Evolutionary conservation across 257 asterid genomes (phyloP).

Genomic region (Paulownia fortunei): DNA sequence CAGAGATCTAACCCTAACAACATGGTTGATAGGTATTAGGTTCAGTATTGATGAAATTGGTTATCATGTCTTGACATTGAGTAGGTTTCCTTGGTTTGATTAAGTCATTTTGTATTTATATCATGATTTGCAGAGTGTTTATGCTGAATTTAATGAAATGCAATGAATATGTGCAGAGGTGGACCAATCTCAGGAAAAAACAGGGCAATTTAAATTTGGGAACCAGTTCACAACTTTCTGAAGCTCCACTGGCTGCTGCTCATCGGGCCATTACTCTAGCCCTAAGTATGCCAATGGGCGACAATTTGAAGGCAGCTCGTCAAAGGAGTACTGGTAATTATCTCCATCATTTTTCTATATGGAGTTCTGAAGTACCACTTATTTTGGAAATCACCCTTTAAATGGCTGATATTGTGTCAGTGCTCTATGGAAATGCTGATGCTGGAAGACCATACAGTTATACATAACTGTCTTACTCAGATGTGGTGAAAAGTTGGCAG

Average conservation of each 20-base stretch:
- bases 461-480: not conserved
- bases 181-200: conserved; percentile 68
- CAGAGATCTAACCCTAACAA: not conserved
- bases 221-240: conserved; percentile 53
- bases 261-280: conserved; percentile 65
- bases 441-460: not conserved
- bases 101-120: not conserved
- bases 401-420: not conserved
- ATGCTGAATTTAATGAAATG: conserved; percentile 19
- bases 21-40: conserved; percentile 15
- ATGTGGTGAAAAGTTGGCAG: conserved; percentile 3
- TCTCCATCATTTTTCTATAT: conserved; percentile 21
- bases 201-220: conserved; percentile 50
- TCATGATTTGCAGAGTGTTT: conserved; percentile 1
- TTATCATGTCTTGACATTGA: conserved; percentile 43
- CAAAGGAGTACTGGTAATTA: conserved; percentile 51
- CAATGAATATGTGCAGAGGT: conserved; percentile 62
- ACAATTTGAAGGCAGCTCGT: conserved; percentile 44
- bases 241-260: conserved; percentile 66
- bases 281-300: conserved; percentile 60
- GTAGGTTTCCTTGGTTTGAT: conserved; percentile 44
- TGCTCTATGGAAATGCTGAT: conserved; percentile 12
- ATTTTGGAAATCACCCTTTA: conserved; percentile 11
- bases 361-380: not conserved
- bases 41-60: conserved; percentile 30